A percentile compares a stretch with the other conserved stretches of the same genome.
phyloP scores from a whole-genome alignment of 352 stramenopile genomes.

The Phytophthora boehmeriae region DNA sequence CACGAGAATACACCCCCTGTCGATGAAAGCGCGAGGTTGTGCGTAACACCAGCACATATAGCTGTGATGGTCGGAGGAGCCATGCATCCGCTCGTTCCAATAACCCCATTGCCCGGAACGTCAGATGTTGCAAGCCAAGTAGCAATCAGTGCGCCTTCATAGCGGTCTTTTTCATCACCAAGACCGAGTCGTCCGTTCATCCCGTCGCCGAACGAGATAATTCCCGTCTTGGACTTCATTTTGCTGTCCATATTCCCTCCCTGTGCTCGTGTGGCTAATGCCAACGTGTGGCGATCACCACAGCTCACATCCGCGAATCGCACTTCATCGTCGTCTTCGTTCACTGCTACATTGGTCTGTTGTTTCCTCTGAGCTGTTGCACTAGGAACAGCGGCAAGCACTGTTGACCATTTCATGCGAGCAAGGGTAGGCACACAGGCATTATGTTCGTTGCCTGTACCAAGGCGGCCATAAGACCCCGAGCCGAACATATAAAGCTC shows the following conservation, averaged over 20 bases:
- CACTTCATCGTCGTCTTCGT: slow-evolving; percentile 38
- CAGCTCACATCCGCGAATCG: slow-evolving; percentile 72
- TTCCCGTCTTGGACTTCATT: slow-evolving; percentile 33
- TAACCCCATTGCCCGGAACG: slow-evolving; percentile 12
- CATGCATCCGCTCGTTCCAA: slow-evolving; percentile 26
- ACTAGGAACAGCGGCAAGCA: slow-evolving; percentile 22
- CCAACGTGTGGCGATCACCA: slow-evolving; percentile 69
- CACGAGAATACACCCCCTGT: slow-evolving; percentile 71
- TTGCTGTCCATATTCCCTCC: slow-evolving; percentile 5
- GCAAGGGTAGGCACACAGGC: slow-evolving; percentile 34
- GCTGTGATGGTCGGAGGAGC: slow-evolving; percentile 41
- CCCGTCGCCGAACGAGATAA: slow-evolving; percentile 73
- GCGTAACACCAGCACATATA: slow-evolving; percentile 50
- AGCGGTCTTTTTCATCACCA: slow-evolving; percentile 54
- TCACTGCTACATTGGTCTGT: slow-evolving; percentile 3
- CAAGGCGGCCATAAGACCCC: slow-evolving; percentile 62
- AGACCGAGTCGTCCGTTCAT: slow-evolving; percentile 70
- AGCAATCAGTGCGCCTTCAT: slow-evolving; percentile 45
- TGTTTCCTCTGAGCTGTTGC: slow-evolving; percentile 13
- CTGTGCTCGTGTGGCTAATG: slow-evolving; percentile 19
- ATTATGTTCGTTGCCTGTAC: slow-evolving; percentile 37
- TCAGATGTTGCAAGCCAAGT: slow-evolving; percentile 34
- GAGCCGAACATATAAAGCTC: slow-evolving; percentile 76
- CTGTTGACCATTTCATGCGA: slow-evolving; percentile 43
- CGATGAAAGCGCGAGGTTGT: slow-evolving; percentile 56